Evolutionary conservation across 1,284 basidiomycete species (phyloP).

Genomic region (Quambalaria eucalypti): DNA sequence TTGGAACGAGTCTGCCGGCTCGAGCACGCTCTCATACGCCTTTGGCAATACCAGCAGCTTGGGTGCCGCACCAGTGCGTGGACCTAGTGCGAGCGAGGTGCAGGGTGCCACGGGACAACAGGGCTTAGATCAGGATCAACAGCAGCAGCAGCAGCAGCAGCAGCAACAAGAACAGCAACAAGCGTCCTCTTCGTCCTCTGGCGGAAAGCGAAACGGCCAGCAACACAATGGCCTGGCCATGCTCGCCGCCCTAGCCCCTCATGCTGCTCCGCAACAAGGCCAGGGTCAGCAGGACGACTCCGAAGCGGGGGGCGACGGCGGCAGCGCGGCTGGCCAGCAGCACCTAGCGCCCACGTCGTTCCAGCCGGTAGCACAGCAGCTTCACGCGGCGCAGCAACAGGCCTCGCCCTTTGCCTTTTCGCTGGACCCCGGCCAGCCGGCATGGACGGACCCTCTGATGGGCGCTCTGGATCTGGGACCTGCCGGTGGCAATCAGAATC

Average conservation of each 20-base stretch:
- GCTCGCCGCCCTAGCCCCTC: not conserved
- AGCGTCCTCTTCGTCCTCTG: not conserved
- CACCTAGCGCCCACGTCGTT: not conserved
- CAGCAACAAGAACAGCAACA: not conserved
- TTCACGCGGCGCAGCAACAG: conserved; percentile 3
- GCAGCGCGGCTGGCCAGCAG: not conserved
- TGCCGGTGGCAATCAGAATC: not conserved
- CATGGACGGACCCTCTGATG: conserved; percentile 14
- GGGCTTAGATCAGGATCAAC: not conserved
- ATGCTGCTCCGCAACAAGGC: conserved; percentile 5
- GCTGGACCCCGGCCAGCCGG: conserved; percentile 10
- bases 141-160: not conserved
- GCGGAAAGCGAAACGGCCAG: not conserved
- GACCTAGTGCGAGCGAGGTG: too few species aligned
- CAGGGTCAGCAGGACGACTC: conserved; percentile 1
- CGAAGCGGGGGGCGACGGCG: not conserved
- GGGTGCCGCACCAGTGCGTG: too few species aligned
- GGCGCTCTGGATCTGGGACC: not conserved
- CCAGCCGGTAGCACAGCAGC: not conserved
- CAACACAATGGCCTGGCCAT: not conserved
- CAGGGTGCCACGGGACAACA: too few species aligned
- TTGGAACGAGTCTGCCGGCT: conserved; percentile 29
- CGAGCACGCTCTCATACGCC: too few species aligned
- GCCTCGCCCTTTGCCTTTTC: conserved; percentile 24
- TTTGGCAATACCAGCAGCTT: too few species aligned